Conservation (phyloP, 345 rosid species). For the Citrus sinensis region DVS_A1.0 CM039161.1:676501-677000, state of each 20-base stretch:
- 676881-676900: not conserved
- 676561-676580: not conserved
- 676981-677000: too few species aligned
- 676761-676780: not conserved
- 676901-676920: not conserved
- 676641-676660: not conserved
- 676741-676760: slow-evolving; percentile 10
- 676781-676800: not conserved
- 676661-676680: not conserved
- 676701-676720: not conserved
- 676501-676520: not conserved
- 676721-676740: not conserved
- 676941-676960: too few species aligned
- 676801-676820: not conserved
- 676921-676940: not conserved
- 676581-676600: not conserved
- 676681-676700: not conserved
- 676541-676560: not conserved
- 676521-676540: not conserved
- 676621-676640: not conserved
- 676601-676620: not conserved
- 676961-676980: too few species aligned
- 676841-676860: not conserved
- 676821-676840: not conserved
- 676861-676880: not conserved